Conservation (phyloP, 1,284 basidiomycete genomes). For the Ganoderma sinense region DNA sequence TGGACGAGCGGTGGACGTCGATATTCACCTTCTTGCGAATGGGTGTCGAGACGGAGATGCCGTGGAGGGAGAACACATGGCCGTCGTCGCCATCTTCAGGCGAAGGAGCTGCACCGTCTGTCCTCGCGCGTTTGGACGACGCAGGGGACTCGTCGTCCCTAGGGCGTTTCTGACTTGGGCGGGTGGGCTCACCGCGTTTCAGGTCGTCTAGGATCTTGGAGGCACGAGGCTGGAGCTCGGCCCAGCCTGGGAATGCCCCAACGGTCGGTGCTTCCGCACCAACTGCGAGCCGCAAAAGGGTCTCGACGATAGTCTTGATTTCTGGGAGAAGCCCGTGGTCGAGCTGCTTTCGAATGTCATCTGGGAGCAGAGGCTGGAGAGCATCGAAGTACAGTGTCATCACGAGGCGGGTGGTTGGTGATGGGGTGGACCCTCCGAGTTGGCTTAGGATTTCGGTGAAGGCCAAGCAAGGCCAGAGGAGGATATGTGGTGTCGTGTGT, state of each 20-base stretch:
- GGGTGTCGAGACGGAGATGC: slow-evolving; percentile 70
- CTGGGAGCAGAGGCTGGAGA: slow-evolving; percentile 25
- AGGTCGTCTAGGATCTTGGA: slow-evolving; percentile 27
- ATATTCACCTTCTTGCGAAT: slow-evolving; percentile 75
- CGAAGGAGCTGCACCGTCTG: slow-evolving; percentile 5
- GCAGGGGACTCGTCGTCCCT: slow-evolving; percentile 32
- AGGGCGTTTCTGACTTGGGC: slow-evolving; percentile 30
- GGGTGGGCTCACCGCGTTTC: slow-evolving; percentile 21
- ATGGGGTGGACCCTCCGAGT: neutral
- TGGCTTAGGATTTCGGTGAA: neutral
- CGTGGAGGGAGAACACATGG: slow-evolving; percentile 61
- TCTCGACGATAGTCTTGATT: slow-evolving; percentile 28
- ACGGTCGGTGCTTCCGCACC: slow-evolving; percentile 28
- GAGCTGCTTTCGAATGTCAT: slow-evolving; percentile 20
- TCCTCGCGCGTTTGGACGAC: slow-evolving; percentile 21
- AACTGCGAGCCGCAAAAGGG: slow-evolving; percentile 34
- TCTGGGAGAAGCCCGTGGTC: slow-evolving; percentile 26
- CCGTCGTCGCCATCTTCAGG: slow-evolving; percentile 42
- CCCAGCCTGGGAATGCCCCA: slow-evolving; percentile 23
- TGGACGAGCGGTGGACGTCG: slow-evolving; percentile 53
- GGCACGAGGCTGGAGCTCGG: slow-evolving; percentile 27
- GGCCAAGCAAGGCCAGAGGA: neutral
- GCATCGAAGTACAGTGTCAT: slow-evolving; percentile 27
- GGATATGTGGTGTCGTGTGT: neutral
- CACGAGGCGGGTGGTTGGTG: neutral